Evolutionary conservation across 345 rosid species (phyloP), one percentile per base, ranked within the genome.

Genomic region (Camelina neglecta): DNA sequence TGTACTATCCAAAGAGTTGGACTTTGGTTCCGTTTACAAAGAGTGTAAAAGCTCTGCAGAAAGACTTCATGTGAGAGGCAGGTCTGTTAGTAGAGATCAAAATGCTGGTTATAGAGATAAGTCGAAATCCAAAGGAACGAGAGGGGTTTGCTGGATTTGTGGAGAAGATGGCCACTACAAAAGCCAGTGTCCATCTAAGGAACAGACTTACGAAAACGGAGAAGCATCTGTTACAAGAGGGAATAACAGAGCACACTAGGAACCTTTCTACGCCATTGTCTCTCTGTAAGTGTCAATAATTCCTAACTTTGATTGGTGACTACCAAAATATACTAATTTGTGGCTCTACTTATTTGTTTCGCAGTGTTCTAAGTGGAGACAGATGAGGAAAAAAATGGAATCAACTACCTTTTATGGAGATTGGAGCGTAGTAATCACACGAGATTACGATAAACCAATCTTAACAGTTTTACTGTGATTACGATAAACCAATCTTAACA

Each of bases 121-220:
- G 39, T 45, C 56, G 11, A 65, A 47, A 10, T 31, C 56, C 42
- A 48, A 48, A 47, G 56, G 42, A 20, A 29, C 18, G 69, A 44
- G 31, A 29, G 29, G 18, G 56, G 57, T 33, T 48, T 65, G 57
- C 42, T 65, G 57, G 57, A 47, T 65, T 48, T 65, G 57, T 65
- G 69, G 69, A 16, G 69, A 48, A 65, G 70, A 33, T 66, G 70
- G 45, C 13, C 69, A 48, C 12, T 65, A 65, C 58, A 49, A 48
- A 33, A 49, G 11, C 12, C 58, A 48, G 8, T 65, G 70, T 65
- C 54, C 18, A 23, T 60, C 33, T 39, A 26, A 42, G 49, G 49
- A 13, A 45, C 49, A 45, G 7, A 15, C 49, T 2, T 5, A 45
- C 16, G 8, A 6, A 15, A 15, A 13, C 5, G 16, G 18, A 45